Conservation (phyloP, 768 basidiomycete genomes). For the Xerocomellus intermedius region DNA sequence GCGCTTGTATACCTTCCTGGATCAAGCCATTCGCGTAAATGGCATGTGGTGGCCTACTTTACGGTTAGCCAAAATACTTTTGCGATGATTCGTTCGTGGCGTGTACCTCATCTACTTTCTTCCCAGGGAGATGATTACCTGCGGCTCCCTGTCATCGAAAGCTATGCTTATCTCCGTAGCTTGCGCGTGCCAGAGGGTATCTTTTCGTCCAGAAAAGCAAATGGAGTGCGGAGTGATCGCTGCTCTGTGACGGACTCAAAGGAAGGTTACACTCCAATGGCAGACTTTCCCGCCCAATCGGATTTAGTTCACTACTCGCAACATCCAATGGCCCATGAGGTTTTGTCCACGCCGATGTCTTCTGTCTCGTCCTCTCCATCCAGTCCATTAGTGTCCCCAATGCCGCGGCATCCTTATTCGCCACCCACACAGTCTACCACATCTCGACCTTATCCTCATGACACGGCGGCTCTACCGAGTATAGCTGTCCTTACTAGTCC, state of each 20-base stretch:
- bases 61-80: conserved; percentile 44
- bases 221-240: conserved; percentile 30
- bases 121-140: conserved; percentile 67
- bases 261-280: conserved; percentile 8
- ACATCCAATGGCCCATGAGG: conserved; percentile 12
- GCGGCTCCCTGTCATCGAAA: conserved; percentile 68
- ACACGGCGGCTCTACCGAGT: conserved; percentile 20
- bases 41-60: conserved; percentile 85
- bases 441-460: conserved; percentile 3
- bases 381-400: conserved; percentile 9
- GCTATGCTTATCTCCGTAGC: conserved; percentile 69
- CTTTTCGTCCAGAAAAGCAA: conserved; percentile 68
- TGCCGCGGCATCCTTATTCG: conserved; percentile 9
- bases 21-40: conserved; percentile 59
- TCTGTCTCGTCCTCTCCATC: conserved; percentile 19
- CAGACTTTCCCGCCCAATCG: conserved; percentile 10
- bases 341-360: conserved; percentile 7
- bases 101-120: conserved; percentile 6
- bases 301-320: conserved; percentile 9
- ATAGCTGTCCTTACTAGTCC: conserved; percentile 18
- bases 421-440: background rate
- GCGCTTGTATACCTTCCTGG: conserved; percentile 69
- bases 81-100: background rate
- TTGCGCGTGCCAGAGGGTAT: conserved; percentile 68
- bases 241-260: conserved; percentile 17